Conservation (phyloP, 2,329 filamentous ascomycete genomes). For the Davidsoniella virescens region DNA sequence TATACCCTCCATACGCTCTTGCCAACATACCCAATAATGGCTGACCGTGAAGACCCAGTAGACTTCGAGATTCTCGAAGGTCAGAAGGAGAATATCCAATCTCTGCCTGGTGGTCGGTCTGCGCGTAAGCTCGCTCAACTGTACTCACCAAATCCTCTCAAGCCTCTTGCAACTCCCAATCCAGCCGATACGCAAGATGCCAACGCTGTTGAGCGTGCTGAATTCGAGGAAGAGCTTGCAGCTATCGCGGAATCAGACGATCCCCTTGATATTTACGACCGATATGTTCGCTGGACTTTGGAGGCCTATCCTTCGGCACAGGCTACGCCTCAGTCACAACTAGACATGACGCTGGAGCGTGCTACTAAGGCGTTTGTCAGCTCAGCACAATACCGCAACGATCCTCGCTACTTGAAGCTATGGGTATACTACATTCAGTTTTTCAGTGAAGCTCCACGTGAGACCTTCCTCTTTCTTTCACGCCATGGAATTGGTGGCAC, state of each 20-base stretch:
- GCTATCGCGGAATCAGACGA: constrained; percentile 78
- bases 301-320: constrained; percentile 90
- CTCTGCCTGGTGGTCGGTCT: constrained; percentile 71
- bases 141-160: constrained; percentile 51
- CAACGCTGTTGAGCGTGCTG: constrained; percentile 63
- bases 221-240: constrained; percentile 72
- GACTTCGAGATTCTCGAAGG: constrained; percentile 87
- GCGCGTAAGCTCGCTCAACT: constrained; percentile 75
- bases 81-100: constrained; percentile 96
- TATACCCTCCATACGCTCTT: too few relatives aligned
- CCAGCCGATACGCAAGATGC: constrained; percentile 59
- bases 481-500: constrained; percentile 75
- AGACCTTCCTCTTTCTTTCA: constrained; percentile 81
- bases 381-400: constrained; percentile 83
- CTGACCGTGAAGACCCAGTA: constrained; percentile 36
- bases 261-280: constrained; percentile 85
- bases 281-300: constrained; percentile 93
- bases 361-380: constrained; percentile 80
- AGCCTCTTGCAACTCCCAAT: constrained; percentile 43
- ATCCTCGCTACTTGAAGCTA: constrained; percentile 79
- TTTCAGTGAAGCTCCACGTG: constrained; percentile 83
- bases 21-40: constrained; percentile 24
- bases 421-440: constrained; percentile 91
- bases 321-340: constrained; percentile 77
- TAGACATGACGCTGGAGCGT: constrained; percentile 76